Percentiles rank a stretch among this genome's conserved stretches.
phyloP scores from a whole-genome alignment of 768 basidiomycete genomes.

The Rhizopogon salebrosus region DNA sequence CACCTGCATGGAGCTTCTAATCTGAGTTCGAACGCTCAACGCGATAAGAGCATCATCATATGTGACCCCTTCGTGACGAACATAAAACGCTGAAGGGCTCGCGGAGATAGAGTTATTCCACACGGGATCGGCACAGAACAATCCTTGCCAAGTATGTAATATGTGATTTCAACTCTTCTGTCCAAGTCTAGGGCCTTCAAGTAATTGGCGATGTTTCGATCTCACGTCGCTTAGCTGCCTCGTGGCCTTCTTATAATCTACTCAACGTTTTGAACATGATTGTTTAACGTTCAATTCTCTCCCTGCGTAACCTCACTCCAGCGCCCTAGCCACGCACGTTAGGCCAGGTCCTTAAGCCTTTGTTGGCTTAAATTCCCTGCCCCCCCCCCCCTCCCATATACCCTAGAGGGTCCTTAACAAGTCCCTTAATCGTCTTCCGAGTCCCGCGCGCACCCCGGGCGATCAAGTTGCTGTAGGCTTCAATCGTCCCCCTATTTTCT shows the following conservation, averaged over 20 bases:
- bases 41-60: background rate
- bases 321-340: conserved; percentile 24
- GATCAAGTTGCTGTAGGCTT: background rate
- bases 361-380: conserved; percentile 15
- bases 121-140: too few relatives aligned
- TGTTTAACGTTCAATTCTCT: conserved; percentile 11
- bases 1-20: conserved; percentile 1
- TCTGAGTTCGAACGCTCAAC: conserved; percentile 4
- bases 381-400: conserved; percentile 18
- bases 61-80: too few relatives aligned
- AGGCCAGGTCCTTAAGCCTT: conserved; percentile 20
- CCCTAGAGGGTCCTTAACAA: conserved; percentile 28
- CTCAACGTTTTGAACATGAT: conserved; percentile 9
- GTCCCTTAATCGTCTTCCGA: conserved; percentile 20
- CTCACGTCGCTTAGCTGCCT: conserved; percentile 31
- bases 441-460: background rate
- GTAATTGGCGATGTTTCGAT: conserved; percentile 20
- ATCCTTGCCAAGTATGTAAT: too few relatives aligned
- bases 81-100: too few relatives aligned
- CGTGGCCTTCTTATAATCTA: conserved; percentile 31
- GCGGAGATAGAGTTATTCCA: too few relatives aligned
- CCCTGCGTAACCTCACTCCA: conserved; percentile 19
- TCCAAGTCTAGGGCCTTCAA: background rate
- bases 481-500: conserved; percentile 14
- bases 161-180: background rate